Percentiles rank a stretch among this genome's conserved stretches.
These are phyloP conservation scores for Chenopodium quinoa DNA, from an alignment of 148 eudicot genomes.

Conservation along the genomic window DNA sequence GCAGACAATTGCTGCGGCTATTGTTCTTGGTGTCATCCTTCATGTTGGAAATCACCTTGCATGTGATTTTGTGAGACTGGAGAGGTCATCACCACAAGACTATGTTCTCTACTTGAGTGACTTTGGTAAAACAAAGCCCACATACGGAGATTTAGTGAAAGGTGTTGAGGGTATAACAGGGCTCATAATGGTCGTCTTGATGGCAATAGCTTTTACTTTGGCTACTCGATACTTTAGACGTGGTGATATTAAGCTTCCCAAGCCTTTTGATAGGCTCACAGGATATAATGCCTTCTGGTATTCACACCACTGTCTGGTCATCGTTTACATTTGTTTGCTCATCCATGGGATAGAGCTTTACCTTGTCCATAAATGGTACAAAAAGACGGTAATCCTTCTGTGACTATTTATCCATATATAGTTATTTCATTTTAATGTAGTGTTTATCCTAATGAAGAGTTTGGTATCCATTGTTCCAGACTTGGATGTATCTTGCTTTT, in stretches of 20 bases:
- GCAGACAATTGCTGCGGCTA: constrained; percentile 90
- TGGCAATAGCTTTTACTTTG: constrained; percentile 67
- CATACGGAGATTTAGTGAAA: constrained; percentile 48
- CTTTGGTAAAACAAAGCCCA: constrained; percentile 51
- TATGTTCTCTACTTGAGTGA: constrained; percentile 42
- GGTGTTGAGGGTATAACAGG: constrained; percentile 79
- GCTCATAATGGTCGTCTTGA: constrained; percentile 57
- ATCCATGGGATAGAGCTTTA: constrained; percentile 65
- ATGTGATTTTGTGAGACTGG: constrained; percentile 82
- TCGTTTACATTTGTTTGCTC: constrained; percentile 69
- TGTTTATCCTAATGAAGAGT: constrained; percentile 13
- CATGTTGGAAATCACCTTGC: constrained; percentile 76
- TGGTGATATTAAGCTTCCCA: constrained; percentile 57
- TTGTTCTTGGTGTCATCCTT: constrained; percentile 58
- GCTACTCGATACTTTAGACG: constrained; percentile 73
- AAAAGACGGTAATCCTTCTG: constrained; percentile 54
- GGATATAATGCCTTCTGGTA: constrained; percentile 92
- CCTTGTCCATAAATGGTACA: constrained; percentile 66
- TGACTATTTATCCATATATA: not conserved
- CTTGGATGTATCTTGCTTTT: constrained; percentile 93
- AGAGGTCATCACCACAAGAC: constrained; percentile 38
- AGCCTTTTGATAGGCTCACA: constrained; percentile 67
- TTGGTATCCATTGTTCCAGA: constrained; percentile 38
- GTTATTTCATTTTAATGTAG: not conserved
- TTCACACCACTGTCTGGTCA: constrained; percentile 68